Conservation (phyloP, 352 stramenopile species). For the Thalassiosira mediterranea region DNA sequence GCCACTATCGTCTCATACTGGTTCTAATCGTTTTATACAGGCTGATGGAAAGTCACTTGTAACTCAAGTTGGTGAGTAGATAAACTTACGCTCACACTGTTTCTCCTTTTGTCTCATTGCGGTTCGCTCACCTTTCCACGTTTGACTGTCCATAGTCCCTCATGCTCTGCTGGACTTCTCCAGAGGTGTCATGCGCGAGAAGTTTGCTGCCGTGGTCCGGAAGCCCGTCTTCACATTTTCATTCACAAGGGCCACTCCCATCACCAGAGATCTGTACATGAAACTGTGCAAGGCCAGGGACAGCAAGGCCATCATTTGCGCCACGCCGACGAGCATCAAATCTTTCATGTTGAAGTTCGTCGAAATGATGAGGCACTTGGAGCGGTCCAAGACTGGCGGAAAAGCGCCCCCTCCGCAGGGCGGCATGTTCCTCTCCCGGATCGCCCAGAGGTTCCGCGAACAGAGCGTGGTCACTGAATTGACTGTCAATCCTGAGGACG, state of each 20-base stretch:
- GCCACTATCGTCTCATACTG: too few species aligned
- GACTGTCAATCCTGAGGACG: constrained; percentile 79
- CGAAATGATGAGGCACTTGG: constrained; percentile 86
- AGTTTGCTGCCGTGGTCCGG: constrained; percentile 96
- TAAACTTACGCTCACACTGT: too few species aligned
- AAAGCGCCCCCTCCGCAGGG: constrained; percentile 36
- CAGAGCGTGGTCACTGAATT: constrained; percentile 77
- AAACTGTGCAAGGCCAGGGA: constrained; percentile 90
- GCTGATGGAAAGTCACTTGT: constrained; percentile 93
- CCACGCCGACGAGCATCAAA: constrained; percentile 98
- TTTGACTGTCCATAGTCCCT: constrained; percentile 92
- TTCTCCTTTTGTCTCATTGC: too few species aligned
- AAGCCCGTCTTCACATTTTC: constrained; percentile 99
- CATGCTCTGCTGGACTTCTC: constrained; percentile 98
- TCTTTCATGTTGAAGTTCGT: constrained; percentile 99
- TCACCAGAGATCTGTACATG: constrained; percentile 86
- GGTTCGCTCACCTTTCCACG: too few species aligned
- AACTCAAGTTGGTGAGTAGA: too few species aligned
- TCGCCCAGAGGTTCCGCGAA: constrained; percentile 81
- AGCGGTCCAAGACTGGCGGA: constrained; percentile 81
- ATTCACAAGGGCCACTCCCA: constrained; percentile 87
- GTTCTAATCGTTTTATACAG: too few species aligned
- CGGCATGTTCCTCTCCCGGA: constrained; percentile 79
- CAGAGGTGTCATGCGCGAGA: constrained; percentile 94
- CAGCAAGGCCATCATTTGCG: constrained; percentile 95